These are phyloP conservation scores for Ceriops zippeliana DNA, from an alignment of 345 rosid genomes.

Conservation along the genomic window DNA sequence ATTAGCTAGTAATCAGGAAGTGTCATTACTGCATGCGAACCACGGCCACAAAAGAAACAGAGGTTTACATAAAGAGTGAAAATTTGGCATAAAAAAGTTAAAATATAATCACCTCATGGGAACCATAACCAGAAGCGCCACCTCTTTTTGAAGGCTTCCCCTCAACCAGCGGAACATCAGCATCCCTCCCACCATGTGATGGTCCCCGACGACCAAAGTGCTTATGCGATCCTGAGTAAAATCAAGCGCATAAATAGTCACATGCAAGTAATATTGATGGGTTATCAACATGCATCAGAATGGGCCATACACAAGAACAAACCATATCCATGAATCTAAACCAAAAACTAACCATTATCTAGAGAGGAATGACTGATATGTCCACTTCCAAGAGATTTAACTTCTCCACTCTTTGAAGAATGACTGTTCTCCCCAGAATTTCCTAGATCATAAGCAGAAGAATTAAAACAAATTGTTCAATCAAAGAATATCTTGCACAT, in stretches of 20 bases:
- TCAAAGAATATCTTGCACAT: neutral
- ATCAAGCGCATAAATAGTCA: constrained; percentile 9
- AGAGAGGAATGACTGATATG: constrained; percentile 27
- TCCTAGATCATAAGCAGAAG: constrained; percentile 20
- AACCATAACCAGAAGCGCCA: constrained; percentile 44
- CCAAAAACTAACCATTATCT: constrained; percentile 40
- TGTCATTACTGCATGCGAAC: too few species aligned
- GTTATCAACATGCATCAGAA: neutral
- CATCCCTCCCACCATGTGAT: constrained; percentile 33
- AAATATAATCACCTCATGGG: constrained; percentile 52
- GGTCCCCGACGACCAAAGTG: constrained; percentile 41
- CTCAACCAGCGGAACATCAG: constrained; percentile 32
- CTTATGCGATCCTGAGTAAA: constrained; percentile 41
- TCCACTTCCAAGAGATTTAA: constrained; percentile 30
- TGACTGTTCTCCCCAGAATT: constrained; percentile 24
- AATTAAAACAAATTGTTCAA: neutral
- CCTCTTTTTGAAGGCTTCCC: constrained; percentile 57
- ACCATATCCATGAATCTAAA: neutral
- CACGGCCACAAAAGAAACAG: neutral
- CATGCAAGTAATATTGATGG: neutral
- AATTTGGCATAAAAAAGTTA: constrained; percentile 6
- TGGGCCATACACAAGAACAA: neutral
- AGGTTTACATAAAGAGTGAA: neutral
- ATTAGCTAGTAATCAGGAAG: constrained; percentile 2
- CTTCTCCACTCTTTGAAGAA: constrained; percentile 28